These are phyloP conservation scores for Trichoderma cornu-damae DNA, from an alignment of 2,329 filamentous ascomycete species.

Conservation along the genomic window DNA sequence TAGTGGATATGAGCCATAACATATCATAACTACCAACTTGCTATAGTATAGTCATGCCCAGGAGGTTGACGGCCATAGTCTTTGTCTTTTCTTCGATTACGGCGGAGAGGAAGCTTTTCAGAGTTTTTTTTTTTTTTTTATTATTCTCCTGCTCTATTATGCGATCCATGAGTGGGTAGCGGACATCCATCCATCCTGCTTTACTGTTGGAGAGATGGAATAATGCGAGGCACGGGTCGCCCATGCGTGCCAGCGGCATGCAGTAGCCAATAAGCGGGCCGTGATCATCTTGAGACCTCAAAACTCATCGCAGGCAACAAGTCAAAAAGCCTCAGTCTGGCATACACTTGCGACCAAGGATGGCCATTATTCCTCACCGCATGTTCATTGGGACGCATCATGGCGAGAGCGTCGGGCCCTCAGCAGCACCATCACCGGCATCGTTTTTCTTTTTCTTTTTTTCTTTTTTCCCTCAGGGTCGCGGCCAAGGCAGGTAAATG, in stretches of 20 bases:
- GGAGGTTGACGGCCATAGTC: no score
- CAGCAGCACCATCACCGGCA: background rate
- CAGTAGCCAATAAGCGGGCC: background rate
- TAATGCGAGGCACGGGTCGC: background rate
- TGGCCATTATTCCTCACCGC: conserved; percentile 6
- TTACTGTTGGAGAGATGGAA: background rate
- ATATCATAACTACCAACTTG: background rate
- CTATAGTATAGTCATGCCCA: background rate
- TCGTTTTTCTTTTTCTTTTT: background rate
- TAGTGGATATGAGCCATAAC: background rate
- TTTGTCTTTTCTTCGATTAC: no score
- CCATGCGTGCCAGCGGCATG: background rate
- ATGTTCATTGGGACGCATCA: background rate
- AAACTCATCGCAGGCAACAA: background rate
- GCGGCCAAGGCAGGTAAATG: background rate
- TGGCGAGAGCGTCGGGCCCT: background rate
- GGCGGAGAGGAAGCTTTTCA: no score
- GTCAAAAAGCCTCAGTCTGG: background rate
- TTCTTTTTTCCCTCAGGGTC: background rate
- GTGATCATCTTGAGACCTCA: background rate
- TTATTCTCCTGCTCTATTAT: no score
- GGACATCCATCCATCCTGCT: no score
- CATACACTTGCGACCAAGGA: background rate
- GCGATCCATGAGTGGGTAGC: no score
- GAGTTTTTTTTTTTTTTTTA: no score